Base-by-base conservation (phyloP, 768 basidiomycete species). In the Phylloporus sp. region DNA sequence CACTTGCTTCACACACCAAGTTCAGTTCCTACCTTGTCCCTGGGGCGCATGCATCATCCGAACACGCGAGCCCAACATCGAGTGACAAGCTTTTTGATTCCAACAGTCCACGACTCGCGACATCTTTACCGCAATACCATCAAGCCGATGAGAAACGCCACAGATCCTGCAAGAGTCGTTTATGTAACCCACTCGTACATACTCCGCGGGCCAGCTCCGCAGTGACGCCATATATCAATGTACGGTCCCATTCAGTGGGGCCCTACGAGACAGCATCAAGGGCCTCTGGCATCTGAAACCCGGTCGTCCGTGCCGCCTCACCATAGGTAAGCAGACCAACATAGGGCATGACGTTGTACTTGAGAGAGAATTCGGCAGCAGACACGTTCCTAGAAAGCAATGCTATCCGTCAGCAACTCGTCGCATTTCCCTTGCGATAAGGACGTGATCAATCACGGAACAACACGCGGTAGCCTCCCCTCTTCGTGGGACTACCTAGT, bases 281-380 rank as follows among this genome's bases (percentile, higher is more conserved):
- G 8, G 64, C 64, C 21, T 62, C 62, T 38, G 66, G 67, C 55
- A 68, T 62, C 13, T 56, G 59, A n/a, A 73, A 59, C 21, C 69
- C 63, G 46, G 65, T 57, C 29, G 72, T 76, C 38, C 73, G 71
- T 38, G 72, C 72, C 13, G 81, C 89, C 62, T 89, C 85, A 21
- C 90, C 91, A 41, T 84, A 86, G 3, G 78, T 82, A 38, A 93
- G 74, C 35, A 81, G 55, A 17, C 92, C 92, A 17, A 94, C 87
- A 59, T 86, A 83, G 7, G 92, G 92, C 90, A 94, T 93, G 26
- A 91, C 61, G 59, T 93, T 91, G 68, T 93, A 95, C 58, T 85
- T 87, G 22, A 95, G 74, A 1, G 77, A 71, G 62, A 88, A 93
- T 49, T 79, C 70, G 6, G 84, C 81, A 14, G 84, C 72, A 13